Evolutionary conservation across 306 rosid species (phyloP), one percentile per base, ranked within the genome.

Genomic region (Cucumis cinereus): DNA sequence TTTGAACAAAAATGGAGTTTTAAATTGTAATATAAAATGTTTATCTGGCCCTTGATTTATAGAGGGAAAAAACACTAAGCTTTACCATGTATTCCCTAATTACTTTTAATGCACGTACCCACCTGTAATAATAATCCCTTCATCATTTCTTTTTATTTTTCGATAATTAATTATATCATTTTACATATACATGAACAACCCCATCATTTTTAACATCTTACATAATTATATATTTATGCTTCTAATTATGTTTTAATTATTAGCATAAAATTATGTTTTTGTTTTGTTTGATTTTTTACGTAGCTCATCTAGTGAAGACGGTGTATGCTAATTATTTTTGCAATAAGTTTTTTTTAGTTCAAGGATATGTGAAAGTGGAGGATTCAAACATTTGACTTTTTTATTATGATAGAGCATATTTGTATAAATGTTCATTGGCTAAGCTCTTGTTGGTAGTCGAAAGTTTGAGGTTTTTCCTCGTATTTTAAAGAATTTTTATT

Each of bases 61-160:
- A 54, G 14, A 74, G 52, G 36, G 66, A 54, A 74, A 74, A 54
- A 54, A 54, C 77, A 53, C 45, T 38, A 54, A 74, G 54, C 41
- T 52, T 55, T 74, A 74, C 77, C 77, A 74, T 52, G n/a, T 74
- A 74, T 74, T 74, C 75, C 58, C 6, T 14, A 47, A 6, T 2
- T 70, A 47, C 75, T 70, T 70, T 70, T 23, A 70, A 14, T 70
- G 58, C 75, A 41, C 54, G 36, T 40, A 68, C 64, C 54, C 54
- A 24, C 74, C 55, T 22, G 9, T 70, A 70, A 70, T 69, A 45
- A 43, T 45, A 30, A 30, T 30, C 35, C 47, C n/a, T 14, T 70
- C 56, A 70, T 26, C 11, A 47, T 47, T 70, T 70, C 58, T 24
- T 70, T 6, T 49, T 0, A 15, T 71, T 12, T 43, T 68, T 22